These are phyloP conservation scores for Thielaviopsis ethacetica DNA, from an alignment of 2,329 filamentous ascomycete genomes.

Conservation along the genomic window DNA sequence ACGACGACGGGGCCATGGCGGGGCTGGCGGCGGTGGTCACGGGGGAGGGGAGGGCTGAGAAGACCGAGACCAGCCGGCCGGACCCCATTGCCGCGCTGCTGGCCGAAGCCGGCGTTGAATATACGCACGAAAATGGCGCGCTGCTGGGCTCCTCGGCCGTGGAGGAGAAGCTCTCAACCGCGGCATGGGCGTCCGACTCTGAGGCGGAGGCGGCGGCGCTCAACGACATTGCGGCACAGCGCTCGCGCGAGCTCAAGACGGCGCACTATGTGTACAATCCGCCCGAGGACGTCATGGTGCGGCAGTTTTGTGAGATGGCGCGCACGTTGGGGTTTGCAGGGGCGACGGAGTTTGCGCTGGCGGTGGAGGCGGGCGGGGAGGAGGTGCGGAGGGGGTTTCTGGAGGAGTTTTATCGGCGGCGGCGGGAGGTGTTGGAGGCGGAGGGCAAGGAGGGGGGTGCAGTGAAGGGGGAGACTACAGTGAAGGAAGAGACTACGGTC, in stretches of 20 bases:
- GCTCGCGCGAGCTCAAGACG: slow-evolving; percentile 14
- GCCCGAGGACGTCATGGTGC: slow-evolving; percentile 51
- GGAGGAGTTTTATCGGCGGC: slow-evolving; percentile 59
- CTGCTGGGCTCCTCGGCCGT: slow-evolving; percentile 84
- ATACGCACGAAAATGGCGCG: slow-evolving; percentile 92
- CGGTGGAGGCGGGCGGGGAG: slow-evolving; percentile 82
- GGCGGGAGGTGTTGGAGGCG: slow-evolving; percentile 35
- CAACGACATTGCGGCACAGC: slow-evolving; percentile 17
- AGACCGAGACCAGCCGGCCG: slow-evolving; percentile 14
- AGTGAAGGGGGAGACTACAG: slow-evolving; percentile 11
- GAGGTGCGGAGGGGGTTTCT: slow-evolving; percentile 63
- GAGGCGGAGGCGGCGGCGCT: slow-evolving; percentile 24
- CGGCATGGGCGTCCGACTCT: slow-evolving; percentile 41
- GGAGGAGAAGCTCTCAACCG: slow-evolving; percentile 72
- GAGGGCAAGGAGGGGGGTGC: slow-evolving; percentile 11
- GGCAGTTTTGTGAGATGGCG: slow-evolving; percentile 89
- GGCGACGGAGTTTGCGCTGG: slow-evolving; percentile 70
- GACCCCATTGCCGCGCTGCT: slow-evolving; percentile 79
- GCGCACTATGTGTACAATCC: slow-evolving; percentile 46
- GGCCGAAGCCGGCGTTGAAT: slow-evolving; percentile 73
- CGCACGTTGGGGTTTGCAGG: slow-evolving; percentile 58
- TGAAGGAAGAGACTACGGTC: background rate
- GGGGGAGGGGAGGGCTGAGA: slow-evolving; percentile 18
- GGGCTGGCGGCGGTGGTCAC: slow-evolving; percentile 46
- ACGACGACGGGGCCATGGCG: slow-evolving; percentile 49